Conservation (phyloP, 768 basidiomycete genomes). For the Boletus tomentosulus region DNA sequence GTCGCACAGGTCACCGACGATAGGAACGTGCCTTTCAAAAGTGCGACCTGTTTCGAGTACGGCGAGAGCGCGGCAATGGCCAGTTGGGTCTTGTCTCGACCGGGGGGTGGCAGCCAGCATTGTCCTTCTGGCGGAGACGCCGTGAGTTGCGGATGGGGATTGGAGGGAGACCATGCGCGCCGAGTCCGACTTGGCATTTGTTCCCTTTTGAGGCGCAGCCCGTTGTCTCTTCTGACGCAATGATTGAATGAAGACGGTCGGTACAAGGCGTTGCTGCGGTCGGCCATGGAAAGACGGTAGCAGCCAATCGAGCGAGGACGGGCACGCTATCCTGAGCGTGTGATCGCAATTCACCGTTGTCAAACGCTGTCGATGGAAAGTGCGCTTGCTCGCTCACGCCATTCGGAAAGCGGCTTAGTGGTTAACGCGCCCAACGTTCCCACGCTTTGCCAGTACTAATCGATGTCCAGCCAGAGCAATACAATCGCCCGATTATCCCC, state of each 20-base stretch:
- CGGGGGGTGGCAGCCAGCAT: not conserved
- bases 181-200: conserved; percentile 49
- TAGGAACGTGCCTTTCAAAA: conserved; percentile 39
- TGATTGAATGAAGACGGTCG: conserved; percentile 58
- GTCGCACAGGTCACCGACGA: conserved; percentile 20
- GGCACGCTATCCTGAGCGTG: conserved; percentile 34
- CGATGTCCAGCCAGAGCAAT: too few relatives aligned
- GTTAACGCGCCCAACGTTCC: too few relatives aligned
- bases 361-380: conserved; percentile 64
- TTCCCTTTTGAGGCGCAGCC: conserved; percentile 40
- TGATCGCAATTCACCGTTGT: conserved; percentile 49
- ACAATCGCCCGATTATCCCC: too few relatives aligned
- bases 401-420: too few relatives aligned
- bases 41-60: conserved; percentile 52
- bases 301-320: conserved; percentile 24
- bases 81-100: not conserved
- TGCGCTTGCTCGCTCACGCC: conserved; percentile 40
- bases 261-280: conserved; percentile 32
- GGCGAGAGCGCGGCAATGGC: conserved; percentile 41
- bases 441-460: too few relatives aligned
- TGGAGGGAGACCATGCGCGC: conserved; percentile 46
- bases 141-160: not conserved
- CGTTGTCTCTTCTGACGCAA: conserved; percentile 50
- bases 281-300: conserved; percentile 59
- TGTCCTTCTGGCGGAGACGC: not conserved